These are phyloP conservation scores for Lentinula lateritia DNA, from an alignment of 768 basidiomycete species.

Conservation along the genomic window DNA sequence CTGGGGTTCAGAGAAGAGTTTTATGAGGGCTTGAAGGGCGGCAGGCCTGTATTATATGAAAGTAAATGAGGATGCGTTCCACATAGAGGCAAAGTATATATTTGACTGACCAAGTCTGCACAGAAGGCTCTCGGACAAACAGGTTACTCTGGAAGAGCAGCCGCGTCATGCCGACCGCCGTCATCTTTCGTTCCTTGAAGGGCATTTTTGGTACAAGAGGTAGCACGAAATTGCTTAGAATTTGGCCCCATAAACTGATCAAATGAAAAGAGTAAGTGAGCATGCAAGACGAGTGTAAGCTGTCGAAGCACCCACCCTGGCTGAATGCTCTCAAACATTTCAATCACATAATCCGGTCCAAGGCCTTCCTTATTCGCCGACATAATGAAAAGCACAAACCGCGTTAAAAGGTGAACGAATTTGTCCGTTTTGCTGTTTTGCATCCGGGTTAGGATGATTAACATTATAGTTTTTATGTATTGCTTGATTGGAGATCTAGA, in stretches of 20 bases:
- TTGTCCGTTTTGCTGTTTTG: conserved; percentile 82
- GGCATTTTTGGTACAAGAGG: conserved; percentile 80
- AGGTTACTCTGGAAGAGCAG: conserved; percentile 68
- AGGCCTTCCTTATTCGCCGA: conserved; percentile 72
- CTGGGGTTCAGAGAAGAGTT: conserved; percentile 75
- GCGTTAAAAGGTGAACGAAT: conserved; percentile 76
- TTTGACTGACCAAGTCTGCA: conserved; percentile 55
- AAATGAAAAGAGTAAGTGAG: neutral
- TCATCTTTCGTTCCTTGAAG: conserved; percentile 79
- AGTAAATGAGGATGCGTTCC: neutral
- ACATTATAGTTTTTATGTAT: conserved; percentile 71
- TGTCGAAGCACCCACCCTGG: conserved; percentile 49
- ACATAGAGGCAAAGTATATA: too few relatives aligned
- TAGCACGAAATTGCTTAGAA: conserved; percentile 70
- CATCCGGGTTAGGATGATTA: conserved; percentile 80
- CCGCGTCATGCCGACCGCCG: conserved; percentile 72
- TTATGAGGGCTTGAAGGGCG: conserved; percentile 63
- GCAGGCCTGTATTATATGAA: conserved; percentile 48
- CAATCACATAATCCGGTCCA: conserved; percentile 73
- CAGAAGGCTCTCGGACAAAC: conserved; percentile 63
- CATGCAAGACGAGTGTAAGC: neutral
- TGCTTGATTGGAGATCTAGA: conserved; percentile 54
- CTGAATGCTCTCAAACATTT: conserved; percentile 80
- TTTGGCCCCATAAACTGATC: conserved; percentile 66
- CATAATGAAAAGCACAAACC: conserved; percentile 71